Evolutionary conservation across 441 rosid species (phyloP).

Genomic region (Breynia disticha): DNA sequence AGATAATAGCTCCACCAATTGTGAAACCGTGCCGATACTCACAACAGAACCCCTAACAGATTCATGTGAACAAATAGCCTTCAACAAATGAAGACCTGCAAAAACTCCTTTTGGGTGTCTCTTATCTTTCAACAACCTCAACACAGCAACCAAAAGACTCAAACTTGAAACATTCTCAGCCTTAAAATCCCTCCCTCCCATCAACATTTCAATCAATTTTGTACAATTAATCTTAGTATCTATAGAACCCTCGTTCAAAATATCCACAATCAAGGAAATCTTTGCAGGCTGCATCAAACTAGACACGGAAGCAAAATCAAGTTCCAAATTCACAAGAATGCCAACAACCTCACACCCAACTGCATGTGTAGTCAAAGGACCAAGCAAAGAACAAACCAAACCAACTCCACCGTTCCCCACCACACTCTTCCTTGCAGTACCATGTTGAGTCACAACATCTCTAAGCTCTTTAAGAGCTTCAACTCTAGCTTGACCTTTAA

Average conservation of each 20-base stretch:
- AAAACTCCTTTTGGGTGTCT: constrained; percentile 47
- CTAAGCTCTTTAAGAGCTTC: constrained; percentile 67
- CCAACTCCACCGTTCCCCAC: constrained; percentile 47
- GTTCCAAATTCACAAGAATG: constrained; percentile 60
- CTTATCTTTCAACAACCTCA: constrained; percentile 70
- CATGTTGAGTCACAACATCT: constrained; percentile 43
- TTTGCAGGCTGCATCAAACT: constrained; percentile 72
- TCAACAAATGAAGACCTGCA: constrained; percentile 53
- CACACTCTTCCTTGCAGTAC: constrained; percentile 54
- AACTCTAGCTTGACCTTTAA: constrained; percentile 79
- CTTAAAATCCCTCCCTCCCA: constrained; percentile 49
- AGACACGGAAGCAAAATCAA: constrained; percentile 42
- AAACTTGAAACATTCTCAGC: constrained; percentile 52
- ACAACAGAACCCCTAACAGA: constrained; percentile 45
- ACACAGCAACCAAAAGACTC: constrained; percentile 66
- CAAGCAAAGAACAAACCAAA: constrained; percentile 46
- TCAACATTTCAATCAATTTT: constrained; percentile 45
- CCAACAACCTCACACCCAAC: constrained; percentile 83
- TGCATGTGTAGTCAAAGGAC: constrained; percentile 72
- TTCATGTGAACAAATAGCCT: constrained; percentile 43
- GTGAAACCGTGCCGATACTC: constrained; percentile 64
- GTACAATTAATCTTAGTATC: constrained; percentile 78
- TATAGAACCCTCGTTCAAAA: constrained; percentile 74
- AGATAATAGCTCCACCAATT: constrained; percentile 54
- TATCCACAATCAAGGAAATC: constrained; percentile 70